Evolutionary conservation across 768 basidiomycete species (phyloP), one percentile per base, ranked within the genome.

Genomic region (Obba rivulosa): DNA sequence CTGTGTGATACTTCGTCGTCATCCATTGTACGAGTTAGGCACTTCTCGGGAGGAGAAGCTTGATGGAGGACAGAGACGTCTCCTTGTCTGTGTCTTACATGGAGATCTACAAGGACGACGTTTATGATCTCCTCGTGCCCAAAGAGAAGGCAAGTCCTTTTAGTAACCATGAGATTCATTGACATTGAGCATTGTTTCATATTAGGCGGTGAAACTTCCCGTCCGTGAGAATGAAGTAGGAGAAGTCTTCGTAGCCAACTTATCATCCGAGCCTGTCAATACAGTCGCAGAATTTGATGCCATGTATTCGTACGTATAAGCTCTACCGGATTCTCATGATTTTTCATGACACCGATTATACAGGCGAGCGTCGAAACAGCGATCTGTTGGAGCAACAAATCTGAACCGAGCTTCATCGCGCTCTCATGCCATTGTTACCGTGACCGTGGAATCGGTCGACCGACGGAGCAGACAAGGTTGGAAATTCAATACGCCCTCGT

Each of bases 81-180:
- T 70, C 73, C 1, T 66, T 83, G 20, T 59, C 72, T 4, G 70
- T 87, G 13, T 86, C 86, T 1, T 92, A 92, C 53, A 87, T 90
- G 80, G 91, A 94, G 63, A 90, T 94, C 45, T 90, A 92, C 67
- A 89, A 88, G 60, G 91, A 94, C 59, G 92, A 94, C 53, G 85
- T 87, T 3, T 93, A 88, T 58, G 92, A 93, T 61, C 75, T 95
- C 21, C 75, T 94, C 3, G 87, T 87, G 1, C 71, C 77, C 44
- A 72, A 85, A 44, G 85, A 85, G 49, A 79, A 74, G 46, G 85
- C 85, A 57, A 18, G 79, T 71, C 23, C 8, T 22, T 16, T 38
- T 14, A 8, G 16, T 14, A 3, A 20, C 20, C n/a, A n/a, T n/a
- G n/a, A n/a, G n/a, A n/a, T n/a, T n/a, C n/a, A n/a, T n/a, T n/a